Evolutionary conservation across 805 yeast species (phyloP).

Genomic region (Cephaloascus fragrans): DNA sequence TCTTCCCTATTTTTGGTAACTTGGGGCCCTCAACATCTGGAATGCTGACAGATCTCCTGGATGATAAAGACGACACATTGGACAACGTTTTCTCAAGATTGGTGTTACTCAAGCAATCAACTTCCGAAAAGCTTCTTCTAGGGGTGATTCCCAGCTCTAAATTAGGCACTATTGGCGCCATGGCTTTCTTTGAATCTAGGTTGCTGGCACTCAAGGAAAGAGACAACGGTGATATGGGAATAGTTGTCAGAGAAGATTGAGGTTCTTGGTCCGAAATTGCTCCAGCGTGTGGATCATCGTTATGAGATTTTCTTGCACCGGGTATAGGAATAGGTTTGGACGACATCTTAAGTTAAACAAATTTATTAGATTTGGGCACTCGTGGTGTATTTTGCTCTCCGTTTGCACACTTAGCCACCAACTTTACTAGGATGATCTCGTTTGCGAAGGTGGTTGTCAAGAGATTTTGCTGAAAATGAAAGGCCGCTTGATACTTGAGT

Average conservation of each 20-base stretch:
- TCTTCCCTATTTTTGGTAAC: conserved; percentile 73
- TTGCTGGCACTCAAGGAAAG: conserved; percentile 13
- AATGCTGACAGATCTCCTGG: conserved; percentile 20
- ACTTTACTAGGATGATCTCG: too few species aligned
- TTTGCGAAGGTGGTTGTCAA: too few species aligned
- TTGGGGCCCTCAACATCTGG: conserved; percentile 35
- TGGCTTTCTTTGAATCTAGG: conserved; percentile 42
- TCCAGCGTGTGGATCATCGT: background rate
- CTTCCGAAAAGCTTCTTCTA: conserved; percentile 47
- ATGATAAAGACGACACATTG: conserved; percentile 13
- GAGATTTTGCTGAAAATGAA: too few species aligned
- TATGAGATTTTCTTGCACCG: background rate
- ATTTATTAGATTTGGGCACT: too few species aligned
- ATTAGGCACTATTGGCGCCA: conserved; percentile 75
- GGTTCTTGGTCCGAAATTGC: too few species aligned
- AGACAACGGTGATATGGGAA: conserved; percentile 26
- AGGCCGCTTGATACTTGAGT: too few species aligned
- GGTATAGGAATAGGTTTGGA: background rate
- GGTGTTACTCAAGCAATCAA: conserved; percentile 17
- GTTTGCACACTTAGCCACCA: too few species aligned
- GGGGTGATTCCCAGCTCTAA: conserved; percentile 66
- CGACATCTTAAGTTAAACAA: too few species aligned
- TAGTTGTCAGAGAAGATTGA: background rate
- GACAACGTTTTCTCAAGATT: conserved; percentile 5
- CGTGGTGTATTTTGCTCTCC: too few species aligned